Evolutionary conservation across 2,329 filamentous ascomycete species (phyloP).

Genomic region (Alternaria solani): DNA sequence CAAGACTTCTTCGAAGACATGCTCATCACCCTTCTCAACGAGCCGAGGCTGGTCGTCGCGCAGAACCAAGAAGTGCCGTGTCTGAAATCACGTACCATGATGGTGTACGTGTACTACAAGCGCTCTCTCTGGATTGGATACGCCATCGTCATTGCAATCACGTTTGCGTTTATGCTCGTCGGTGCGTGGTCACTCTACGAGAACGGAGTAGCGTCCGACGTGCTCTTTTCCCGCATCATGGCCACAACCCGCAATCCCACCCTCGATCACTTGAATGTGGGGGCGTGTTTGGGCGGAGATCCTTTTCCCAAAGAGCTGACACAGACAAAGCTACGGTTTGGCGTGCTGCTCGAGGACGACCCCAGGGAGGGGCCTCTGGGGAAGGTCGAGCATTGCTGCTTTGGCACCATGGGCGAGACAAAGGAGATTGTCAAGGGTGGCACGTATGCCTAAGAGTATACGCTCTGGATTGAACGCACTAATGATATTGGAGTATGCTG

Average conservation of each 20-base stretch:
- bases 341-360: slow-evolving; percentile 50
- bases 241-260: slow-evolving; percentile 51
- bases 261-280: slow-evolving; percentile 50
- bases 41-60: slow-evolving; percentile 42
- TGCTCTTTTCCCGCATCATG: slow-evolving; percentile 48
- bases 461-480: not conserved
- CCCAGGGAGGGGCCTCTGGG: slow-evolving; percentile 42
- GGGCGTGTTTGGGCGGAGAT: slow-evolving; percentile 52
- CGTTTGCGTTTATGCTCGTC: slow-evolving; percentile 40
- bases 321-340: slow-evolving; percentile 50
- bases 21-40: slow-evolving; percentile 46
- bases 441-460: slow-evolving; percentile 39
- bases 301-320: slow-evolving; percentile 52
- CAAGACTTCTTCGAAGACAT: slow-evolving; percentile 50
- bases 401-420: slow-evolving; percentile 50
- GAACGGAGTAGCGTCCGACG: slow-evolving; percentile 50
- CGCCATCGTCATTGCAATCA: slow-evolving; percentile 41
- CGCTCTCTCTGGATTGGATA: slow-evolving; percentile 49
- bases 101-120: slow-evolving; percentile 44
- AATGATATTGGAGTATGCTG: not conserved
- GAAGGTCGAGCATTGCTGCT: slow-evolving; percentile 50
- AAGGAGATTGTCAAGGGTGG: slow-evolving; percentile 50
- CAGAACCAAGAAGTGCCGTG: slow-evolving; percentile 35
- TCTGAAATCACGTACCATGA: slow-evolving; percentile 34
- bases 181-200: slow-evolving; percentile 45